Base-by-base conservation (phyloP, 306 rosid genomes). In the Begonia loranthoides region DNA sequence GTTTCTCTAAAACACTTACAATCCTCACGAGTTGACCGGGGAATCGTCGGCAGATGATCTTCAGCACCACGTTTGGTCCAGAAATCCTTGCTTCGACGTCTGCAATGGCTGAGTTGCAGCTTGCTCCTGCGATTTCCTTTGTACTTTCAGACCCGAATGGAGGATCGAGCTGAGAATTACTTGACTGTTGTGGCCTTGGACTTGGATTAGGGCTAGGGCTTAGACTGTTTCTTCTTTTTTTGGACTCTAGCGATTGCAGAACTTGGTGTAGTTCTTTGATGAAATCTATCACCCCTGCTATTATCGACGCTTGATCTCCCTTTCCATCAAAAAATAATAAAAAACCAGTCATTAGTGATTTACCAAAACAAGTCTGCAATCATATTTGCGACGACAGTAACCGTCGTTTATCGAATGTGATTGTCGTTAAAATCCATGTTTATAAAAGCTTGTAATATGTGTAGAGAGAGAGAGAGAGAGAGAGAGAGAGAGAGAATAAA, bases 271-370 rank as follows among this genome's bases (percentile, higher is more conserved):
- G 54, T 72, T 90, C 99, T 80, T 90, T 90, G 68, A 90, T 82
- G 63, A 90, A 90, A 19, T 90, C 95, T 44, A 86, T 83, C 12
- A 72, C 99, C 10, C 99, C 99, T 36, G 92, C 99, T 51, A 90
- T 86, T 60, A 90, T 82, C 43, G 99, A 90, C 58, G 97, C 95
- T 76, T 90, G 95, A 24, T 85, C 97, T 57, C 94, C 97, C 97
- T 90, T 53, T 10, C 51, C 10, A 33, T 5, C 34, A 33, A 16
- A 17, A 38, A 11, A 11, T 56, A 9, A 40, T 43, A 48, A 54
- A 38, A 15, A 6, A 59, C 22, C 1, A 19, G 22, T 19, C 3
- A 19, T 19, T 15, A 46, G 11, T 14, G 28, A 15, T 1, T 15
- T 0, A 55, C 39, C 40, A 38, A 1, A 13, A 41, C 3, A 9